Evolutionary conservation across 345 rosid genomes (phyloP).

Genomic region (Hevea brasiliensis): DNA sequence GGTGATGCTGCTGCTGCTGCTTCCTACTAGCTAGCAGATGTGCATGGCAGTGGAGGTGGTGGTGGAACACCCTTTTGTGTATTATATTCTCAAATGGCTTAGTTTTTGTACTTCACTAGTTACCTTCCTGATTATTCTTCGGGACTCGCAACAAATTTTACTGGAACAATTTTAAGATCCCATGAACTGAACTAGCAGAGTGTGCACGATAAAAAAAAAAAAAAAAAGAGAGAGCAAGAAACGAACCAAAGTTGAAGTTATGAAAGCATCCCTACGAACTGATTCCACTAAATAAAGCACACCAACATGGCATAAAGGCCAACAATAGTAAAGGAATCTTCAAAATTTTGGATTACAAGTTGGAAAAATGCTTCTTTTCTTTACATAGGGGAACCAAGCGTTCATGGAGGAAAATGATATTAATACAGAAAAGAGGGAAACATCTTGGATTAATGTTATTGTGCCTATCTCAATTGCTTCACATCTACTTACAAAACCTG

Average conservation of each 20-base stretch:
- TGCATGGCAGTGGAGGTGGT: no score
- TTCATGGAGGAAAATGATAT: not conserved
- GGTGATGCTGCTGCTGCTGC: no score
- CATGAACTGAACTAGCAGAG: no score
- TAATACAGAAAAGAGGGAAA: not conserved
- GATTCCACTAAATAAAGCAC: not conserved
- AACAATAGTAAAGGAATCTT: not conserved
- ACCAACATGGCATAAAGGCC: not conserved
- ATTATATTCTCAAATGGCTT: no score
- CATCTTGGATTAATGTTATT: no score
- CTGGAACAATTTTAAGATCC: no score
- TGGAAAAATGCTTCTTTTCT: not conserved
- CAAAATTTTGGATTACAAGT: not conserved
- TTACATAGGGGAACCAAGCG: not conserved
- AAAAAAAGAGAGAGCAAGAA: not conserved
- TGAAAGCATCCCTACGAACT: not conserved
- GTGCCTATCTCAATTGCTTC: not conserved
- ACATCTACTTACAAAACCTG: conserved; percentile 5
- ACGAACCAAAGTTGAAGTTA: not conserved
- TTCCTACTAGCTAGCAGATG: no score
- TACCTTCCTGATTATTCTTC: no score
- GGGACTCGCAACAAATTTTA: no score
- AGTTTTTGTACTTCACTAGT: no score
- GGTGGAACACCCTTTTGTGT: no score
- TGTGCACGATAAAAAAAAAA: no score